Conservation (phyloP, 1,284 basidiomycete genomes). For the Moesziomyces parantarcticus region DNA sequence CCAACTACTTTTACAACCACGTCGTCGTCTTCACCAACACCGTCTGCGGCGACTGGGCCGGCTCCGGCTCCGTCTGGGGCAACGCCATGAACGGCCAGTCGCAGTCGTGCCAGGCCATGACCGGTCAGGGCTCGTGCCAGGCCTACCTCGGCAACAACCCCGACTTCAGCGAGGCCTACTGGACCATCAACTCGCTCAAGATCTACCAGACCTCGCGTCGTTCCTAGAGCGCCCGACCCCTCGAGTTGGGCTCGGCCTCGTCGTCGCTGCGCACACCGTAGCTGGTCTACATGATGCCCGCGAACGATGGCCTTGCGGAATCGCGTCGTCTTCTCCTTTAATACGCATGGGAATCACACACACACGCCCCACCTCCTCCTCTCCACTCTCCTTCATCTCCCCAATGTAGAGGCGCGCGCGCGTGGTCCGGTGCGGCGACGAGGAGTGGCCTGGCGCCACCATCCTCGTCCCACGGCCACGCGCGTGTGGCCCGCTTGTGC, state of each 20-base stretch:
- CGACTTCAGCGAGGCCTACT: conserved; percentile 46
- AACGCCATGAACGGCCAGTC: conserved; percentile 48
- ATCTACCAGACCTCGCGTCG: conserved; percentile 50
- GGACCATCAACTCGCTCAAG: conserved; percentile 56
- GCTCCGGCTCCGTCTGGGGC: conserved; percentile 39
- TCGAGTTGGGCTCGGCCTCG: neutral
- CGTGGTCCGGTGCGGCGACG: no score
- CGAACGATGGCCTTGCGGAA: neutral
- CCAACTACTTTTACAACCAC: conserved; percentile 69
- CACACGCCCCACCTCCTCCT: conserved; percentile 6
- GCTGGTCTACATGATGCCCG: no score
- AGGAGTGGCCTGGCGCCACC: no score
- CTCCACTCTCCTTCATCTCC: neutral
- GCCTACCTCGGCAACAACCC: conserved; percentile 42
- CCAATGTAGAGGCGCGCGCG: neutral
- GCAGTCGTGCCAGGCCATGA: conserved; percentile 43
- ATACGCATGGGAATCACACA: neutral
- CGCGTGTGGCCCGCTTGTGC: no score
- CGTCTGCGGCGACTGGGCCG: conserved; percentile 53
- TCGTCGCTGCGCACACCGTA: neutral
- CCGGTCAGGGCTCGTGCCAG: conserved; percentile 29
- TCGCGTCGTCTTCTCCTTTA: neutral
- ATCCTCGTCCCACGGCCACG: no score
- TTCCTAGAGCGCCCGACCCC: conserved; percentile 14
- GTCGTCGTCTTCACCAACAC: conserved; percentile 55